Evolutionary conservation across 1,284 basidiomycete genomes (phyloP), one percentile per base, ranked within the genome.

Genomic region (Trametes versicolor): DNA sequence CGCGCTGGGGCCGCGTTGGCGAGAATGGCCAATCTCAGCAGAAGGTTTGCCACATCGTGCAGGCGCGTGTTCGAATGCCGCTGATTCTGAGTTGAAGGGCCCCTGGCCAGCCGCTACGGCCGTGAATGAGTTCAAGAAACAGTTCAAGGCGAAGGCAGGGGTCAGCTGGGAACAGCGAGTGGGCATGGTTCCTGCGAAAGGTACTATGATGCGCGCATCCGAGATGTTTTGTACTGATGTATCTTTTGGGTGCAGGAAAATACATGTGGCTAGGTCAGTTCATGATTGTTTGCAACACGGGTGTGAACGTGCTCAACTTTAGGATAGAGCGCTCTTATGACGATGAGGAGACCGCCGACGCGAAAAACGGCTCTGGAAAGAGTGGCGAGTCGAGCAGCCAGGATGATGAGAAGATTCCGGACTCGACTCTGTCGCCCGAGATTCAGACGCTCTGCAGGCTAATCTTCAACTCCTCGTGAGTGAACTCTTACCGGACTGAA

Each of bases 1-100:
- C 85, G 29, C 83, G 86, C 32, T 90, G 87, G 87, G 88, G 86
- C 8, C 82, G 88, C 25, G 87, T 88, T 13, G 88, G 88, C 29
- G 87, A 88, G 70, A 72, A 69, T 23, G 88, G 88, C 1, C 78
- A 82, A 69, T 77, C 71, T 21, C 83, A 86, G 73, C 67, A 71
- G 58, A 89, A 88, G 79, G 87, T 87, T 53, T 10, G 55, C 27
- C n/a, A n/a, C n/a, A 15, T 10, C 17, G 2, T 3, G n/a, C 27
- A 23, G 19, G 10, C 21, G 27, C 23, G 25, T 19, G 6, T 43
- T n/a, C 4, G n/a, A 12, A 10, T 12, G 5, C 4, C n/a, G 43
- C 34, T 53, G 50, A 51, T n/a, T 17, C 15, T 32, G 41, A 27
- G n/a, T 27, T 12, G 15, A 25, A 80, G 79, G 81, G 80, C 7